Percentiles rank a stretch among this genome's conserved stretches.
These are phyloP conservation scores for Paramarasmius palmivorus DNA, from an alignment of 1,284 basidiomycete genomes.

Conservation along the genomic window DNA sequence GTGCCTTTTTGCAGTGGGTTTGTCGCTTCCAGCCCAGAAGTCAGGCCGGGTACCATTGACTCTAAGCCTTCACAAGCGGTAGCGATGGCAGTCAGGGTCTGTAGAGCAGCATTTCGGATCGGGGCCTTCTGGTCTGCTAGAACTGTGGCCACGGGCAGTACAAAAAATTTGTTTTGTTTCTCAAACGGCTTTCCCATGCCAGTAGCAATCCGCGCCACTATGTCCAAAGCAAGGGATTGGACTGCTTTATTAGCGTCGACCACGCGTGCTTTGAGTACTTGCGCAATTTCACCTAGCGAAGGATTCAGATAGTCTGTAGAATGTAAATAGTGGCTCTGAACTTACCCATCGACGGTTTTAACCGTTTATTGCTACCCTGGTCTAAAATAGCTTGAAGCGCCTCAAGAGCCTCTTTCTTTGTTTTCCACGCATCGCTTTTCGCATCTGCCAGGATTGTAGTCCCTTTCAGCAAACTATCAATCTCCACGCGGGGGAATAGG, in stretches of 20 bases:
- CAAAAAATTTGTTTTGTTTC: slow-evolving; percentile 80
- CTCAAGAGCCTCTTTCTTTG: slow-evolving; percentile 94
- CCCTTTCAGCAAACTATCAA: slow-evolving; percentile 86
- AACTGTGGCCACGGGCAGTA: slow-evolving; percentile 79
- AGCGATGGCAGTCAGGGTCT: slow-evolving; percentile 83
- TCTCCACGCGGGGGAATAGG: slow-evolving; percentile 92
- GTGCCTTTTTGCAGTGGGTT: slow-evolving; percentile 90
- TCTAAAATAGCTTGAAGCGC: slow-evolving; percentile 82
- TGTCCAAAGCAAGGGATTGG: slow-evolving; percentile 87
- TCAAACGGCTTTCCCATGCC: slow-evolving; percentile 98
- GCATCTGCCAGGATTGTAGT: slow-evolving; percentile 81
- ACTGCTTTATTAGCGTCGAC: slow-evolving; percentile 95
- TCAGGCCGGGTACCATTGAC: slow-evolving; percentile 76
- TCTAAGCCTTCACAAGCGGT: slow-evolving; percentile 86
- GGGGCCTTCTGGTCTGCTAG: slow-evolving; percentile 93
- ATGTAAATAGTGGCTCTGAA: slow-evolving; percentile 10
- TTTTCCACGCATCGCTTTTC: slow-evolving; percentile 96
- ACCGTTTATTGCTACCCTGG: slow-evolving; percentile 86
- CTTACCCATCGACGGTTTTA: slow-evolving; percentile 90
- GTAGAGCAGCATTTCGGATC: slow-evolving; percentile 78
- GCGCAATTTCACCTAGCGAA: slow-evolving; percentile 80
- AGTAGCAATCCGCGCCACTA: slow-evolving; percentile 85
- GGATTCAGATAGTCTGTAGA: not conserved
- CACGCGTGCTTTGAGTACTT: slow-evolving; percentile 86
- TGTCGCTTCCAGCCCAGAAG: slow-evolving; percentile 78